These are phyloP conservation scores for Poa pratensis DNA, from an alignment of 176 grass and related monocot species.

Conservation along the genomic window DNA sequence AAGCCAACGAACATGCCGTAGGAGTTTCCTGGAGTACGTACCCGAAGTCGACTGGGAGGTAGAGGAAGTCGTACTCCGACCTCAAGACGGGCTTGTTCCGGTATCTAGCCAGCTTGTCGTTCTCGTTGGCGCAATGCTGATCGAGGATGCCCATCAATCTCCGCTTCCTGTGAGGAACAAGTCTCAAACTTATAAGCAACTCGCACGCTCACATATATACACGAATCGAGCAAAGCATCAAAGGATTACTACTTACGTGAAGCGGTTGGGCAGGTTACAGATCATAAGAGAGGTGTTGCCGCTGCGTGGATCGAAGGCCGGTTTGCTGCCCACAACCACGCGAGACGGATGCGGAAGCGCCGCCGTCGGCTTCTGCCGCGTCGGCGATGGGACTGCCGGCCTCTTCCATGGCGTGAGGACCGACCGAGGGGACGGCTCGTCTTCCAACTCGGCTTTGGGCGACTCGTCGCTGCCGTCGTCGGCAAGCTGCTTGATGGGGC, in stretches of 20 bases:
- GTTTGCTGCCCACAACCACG: not conserved
- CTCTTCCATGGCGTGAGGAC: not conserved
- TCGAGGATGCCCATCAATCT: constrained; percentile 38
- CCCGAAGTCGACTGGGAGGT: constrained; percentile 55
- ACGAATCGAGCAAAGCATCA: not conserved
- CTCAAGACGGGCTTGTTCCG: not conserved
- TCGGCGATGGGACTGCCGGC: not conserved
- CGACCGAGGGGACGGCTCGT: not conserved
- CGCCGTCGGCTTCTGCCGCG: not conserved
- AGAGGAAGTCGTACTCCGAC: constrained; percentile 68
- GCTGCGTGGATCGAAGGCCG: not conserved
- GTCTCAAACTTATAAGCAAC: not conserved
- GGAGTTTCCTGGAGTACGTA: not conserved
- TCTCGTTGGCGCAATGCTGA: constrained; percentile 46
- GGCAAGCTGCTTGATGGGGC: not conserved
- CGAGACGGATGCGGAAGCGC: not conserved
- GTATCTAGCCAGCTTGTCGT: not conserved
- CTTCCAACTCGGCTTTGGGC: not conserved
- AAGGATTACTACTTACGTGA: constrained; percentile 31
- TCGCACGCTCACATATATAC: no score
- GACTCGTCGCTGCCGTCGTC: not conserved
- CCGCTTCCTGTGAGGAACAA: constrained; percentile 32
- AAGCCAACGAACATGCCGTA: not conserved
- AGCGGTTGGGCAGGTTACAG: constrained; percentile 55
- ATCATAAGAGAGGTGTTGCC: constrained; percentile 52